Percentiles rank a stretch among this genome's conserved stretches.
Conservation (phyloP, 2,329 filamentous ascomycete species). For the Sphaerostilbella broomeana region DNA sequence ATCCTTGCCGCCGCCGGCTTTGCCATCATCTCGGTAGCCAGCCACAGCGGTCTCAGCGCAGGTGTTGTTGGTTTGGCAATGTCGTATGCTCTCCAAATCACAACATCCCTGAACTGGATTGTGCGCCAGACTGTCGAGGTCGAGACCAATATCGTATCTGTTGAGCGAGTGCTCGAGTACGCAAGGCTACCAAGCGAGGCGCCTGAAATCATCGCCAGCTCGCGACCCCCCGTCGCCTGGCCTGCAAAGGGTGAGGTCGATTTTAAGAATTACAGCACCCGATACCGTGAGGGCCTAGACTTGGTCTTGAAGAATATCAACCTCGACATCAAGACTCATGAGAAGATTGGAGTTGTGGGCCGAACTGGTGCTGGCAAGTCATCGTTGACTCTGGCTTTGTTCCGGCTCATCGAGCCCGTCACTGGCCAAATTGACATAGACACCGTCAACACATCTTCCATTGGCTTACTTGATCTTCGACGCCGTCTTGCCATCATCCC, state of each 20-base stretch:
- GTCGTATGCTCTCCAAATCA: constrained; percentile 97
- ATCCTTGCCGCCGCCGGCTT: constrained; percentile 83
- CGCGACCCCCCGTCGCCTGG: constrained; percentile 84
- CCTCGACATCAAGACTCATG: constrained; percentile 86
- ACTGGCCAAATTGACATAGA: constrained; percentile 86
- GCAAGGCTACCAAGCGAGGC: constrained; percentile 86
- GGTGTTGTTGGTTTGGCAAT: constrained; percentile 88
- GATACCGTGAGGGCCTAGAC: constrained; percentile 84
- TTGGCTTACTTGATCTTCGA: constrained; percentile 83
- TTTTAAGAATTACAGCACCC: constrained; percentile 90
- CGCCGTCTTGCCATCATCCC: constrained; percentile 92
- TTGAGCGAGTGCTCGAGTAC: constrained; percentile 96
- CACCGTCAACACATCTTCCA: constrained; percentile 77
- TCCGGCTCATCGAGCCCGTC: constrained; percentile 87
- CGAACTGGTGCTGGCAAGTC: constrained; percentile 95
- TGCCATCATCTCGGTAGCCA: constrained; percentile 71
- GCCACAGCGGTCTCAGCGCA: constrained; percentile 53
- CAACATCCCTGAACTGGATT: constrained; percentile 96
- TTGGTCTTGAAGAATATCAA: constrained; percentile 90
- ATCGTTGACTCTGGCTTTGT: constrained; percentile 83
- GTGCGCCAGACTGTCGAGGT: constrained; percentile 97
- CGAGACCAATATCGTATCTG: constrained; percentile 99
- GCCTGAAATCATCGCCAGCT: constrained; percentile 84
- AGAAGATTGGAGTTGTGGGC: constrained; percentile 97
- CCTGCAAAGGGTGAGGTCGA: constrained; percentile 80